Conservation (phyloP, 495 filamentous ascomycete species). For the Chaetomidium leptoderma region DNA sequence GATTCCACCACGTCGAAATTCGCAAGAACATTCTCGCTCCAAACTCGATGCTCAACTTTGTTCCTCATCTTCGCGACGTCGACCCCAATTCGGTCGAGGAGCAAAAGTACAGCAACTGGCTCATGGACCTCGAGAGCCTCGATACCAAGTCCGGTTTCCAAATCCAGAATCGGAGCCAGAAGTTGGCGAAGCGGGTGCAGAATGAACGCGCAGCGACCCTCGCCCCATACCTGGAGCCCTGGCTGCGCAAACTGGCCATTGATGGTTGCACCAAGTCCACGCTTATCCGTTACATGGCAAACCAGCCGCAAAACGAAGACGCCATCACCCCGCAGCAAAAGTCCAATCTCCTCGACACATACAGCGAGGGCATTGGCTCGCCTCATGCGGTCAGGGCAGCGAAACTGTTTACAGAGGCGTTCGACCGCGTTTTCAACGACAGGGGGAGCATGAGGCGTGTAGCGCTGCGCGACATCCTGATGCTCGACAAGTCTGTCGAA, state of each 20-base stretch:
- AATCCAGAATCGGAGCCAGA: slow-evolving; percentile 38
- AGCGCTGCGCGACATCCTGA: slow-evolving; percentile 40
- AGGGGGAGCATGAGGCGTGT: slow-evolving; percentile 23
- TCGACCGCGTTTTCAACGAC: slow-evolving; percentile 41
- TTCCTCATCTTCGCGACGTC: slow-evolving; percentile 46
- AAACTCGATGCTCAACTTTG: slow-evolving; percentile 47
- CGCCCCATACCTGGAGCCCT: slow-evolving; percentile 43
- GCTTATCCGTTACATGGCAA: slow-evolving; percentile 43
- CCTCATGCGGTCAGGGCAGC: slow-evolving; percentile 35
- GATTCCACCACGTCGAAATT: slow-evolving; percentile 50
- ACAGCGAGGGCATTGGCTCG: slow-evolving; percentile 33
- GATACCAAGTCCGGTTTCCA: slow-evolving; percentile 48
- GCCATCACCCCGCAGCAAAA: slow-evolving; percentile 45
- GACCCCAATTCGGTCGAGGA: slow-evolving; percentile 42
- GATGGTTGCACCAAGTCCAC: slow-evolving; percentile 41
- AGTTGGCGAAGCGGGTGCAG: slow-evolving; percentile 36
- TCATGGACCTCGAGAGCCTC: slow-evolving; percentile 45
- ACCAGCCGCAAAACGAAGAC: slow-evolving; percentile 33
- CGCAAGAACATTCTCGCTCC: slow-evolving; percentile 46
- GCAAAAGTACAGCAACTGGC: slow-evolving; percentile 42
- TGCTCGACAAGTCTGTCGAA: slow-evolving; percentile 43
- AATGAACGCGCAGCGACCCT: slow-evolving; percentile 43
- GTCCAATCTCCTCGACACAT: slow-evolving; percentile 38
- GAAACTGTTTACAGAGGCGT: slow-evolving; percentile 41
- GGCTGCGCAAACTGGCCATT: slow-evolving; percentile 41